phyloP scores from a whole-genome alignment of 768 basidiomycete species.

The Termitomyces sp. region DNA sequence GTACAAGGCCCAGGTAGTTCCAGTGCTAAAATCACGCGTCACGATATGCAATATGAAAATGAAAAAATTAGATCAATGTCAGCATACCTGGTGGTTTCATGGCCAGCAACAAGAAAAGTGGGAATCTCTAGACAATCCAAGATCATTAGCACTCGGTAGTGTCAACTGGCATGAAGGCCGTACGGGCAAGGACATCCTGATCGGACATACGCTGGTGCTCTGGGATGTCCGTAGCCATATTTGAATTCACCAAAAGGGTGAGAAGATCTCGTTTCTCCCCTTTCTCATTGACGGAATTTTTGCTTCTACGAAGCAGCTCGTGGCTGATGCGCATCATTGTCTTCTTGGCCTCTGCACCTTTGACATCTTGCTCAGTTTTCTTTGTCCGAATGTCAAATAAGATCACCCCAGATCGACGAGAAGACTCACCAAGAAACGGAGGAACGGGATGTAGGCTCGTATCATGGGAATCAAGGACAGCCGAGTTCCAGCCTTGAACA shows the following conservation, averaged over 20 bases:
- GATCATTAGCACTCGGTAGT: background rate
- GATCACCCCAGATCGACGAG: background rate
- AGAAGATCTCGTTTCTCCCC: constrained; percentile 41
- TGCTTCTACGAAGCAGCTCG: constrained; percentile 37
- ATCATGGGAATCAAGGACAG: constrained; percentile 23
- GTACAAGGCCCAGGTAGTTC: constrained; percentile 54
- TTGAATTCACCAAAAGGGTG: constrained; percentile 39
- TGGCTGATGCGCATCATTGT: constrained; percentile 37
- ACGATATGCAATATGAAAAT: background rate
- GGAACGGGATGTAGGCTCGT: constrained; percentile 23
- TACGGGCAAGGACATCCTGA: constrained; percentile 15
- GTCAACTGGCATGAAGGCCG: background rate
- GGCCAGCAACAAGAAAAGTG: constrained; percentile 44
- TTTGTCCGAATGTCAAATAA: background rate
- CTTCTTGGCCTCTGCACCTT: constrained; percentile 17
- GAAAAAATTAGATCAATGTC: background rate
- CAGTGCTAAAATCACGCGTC: constrained; percentile 24
- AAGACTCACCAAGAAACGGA: constrained; percentile 27
- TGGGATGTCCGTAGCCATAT: constrained; percentile 41
- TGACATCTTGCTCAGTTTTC: constrained; percentile 14
- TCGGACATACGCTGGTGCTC: constrained; percentile 16
- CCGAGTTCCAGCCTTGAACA: constrained; percentile 34
- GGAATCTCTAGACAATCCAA: constrained; percentile 31
- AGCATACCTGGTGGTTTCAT: constrained; percentile 38
- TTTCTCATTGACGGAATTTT: constrained; percentile 19